A percentile compares a stretch with the other conserved stretches of the same genome.
Evolutionary conservation across 192 early-diverging fungal species (phyloP).

Genomic region (Glomus cerebriforme): DNA sequence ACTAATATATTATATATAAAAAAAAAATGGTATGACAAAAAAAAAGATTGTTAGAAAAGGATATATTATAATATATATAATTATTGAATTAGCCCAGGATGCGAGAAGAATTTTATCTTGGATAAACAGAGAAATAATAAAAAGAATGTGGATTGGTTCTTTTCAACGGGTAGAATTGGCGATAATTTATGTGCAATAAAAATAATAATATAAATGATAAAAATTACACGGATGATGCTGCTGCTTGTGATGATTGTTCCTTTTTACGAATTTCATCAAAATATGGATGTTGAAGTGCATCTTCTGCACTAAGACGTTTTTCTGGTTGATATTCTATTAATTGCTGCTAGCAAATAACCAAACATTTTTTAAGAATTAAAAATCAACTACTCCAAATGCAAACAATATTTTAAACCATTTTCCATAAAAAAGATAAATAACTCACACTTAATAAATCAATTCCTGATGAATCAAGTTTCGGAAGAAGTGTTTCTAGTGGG

Average conservation of each 20-base stretch:
- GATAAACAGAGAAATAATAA: too few species aligned
- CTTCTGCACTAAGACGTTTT: constrained; percentile 29
- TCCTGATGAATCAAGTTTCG: constrained; percentile 82
- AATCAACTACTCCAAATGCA: background rate
- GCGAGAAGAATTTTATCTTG: too few species aligned
- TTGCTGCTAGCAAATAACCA: background rate
- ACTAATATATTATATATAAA: background rate
- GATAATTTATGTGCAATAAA: background rate
- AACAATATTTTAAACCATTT: background rate
- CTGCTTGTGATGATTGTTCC: constrained; percentile 26
- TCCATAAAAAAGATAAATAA: background rate
- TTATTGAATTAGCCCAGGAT: background rate
- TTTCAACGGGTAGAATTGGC: too few species aligned
- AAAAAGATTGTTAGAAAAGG: too few species aligned
- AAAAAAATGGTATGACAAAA: too few species aligned
- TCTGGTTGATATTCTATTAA: constrained; percentile 34
- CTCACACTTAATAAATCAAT: constrained; percentile 81
- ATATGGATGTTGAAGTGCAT: constrained; percentile 30
- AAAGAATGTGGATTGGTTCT: too few species aligned
- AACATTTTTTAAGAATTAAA: background rate
- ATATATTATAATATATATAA: background rate
- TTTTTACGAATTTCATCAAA: constrained; percentile 35
- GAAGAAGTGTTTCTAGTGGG: constrained; percentile 72
- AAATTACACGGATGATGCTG: constrained; percentile 10
- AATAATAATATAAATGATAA: background rate